Base-by-base conservation (phyloP, 2,329 filamentous ascomycete genomes). In the Pseudocercospora fuligena region DNA sequence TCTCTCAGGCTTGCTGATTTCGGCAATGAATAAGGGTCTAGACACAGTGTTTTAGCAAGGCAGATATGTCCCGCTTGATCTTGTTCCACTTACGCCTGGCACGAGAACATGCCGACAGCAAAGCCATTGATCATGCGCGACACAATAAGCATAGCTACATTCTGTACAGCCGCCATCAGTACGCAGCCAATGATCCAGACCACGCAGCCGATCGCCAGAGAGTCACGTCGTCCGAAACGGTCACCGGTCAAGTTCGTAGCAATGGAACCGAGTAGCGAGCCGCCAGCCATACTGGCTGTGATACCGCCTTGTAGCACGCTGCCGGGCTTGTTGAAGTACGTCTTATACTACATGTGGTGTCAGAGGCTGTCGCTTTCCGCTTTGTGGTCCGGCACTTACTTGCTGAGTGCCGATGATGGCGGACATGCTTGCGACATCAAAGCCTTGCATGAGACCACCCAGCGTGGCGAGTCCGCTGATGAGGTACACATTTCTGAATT, bases 361-460 rank as follows among this genome's bases (percentile, higher is more conserved):
- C n/a, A 49, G 46, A 23, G 19, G 7, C n/a, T 21, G 23, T 49
- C 46, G 46, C 46, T 49, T 49, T 21, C 23, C 46, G 19, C 19
- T 49, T 12, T 49, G 46, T 21, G 2, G 46, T 21, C 46, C 46
- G 46, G 11, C 31, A 46, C 60, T 51, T 27, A 66, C 64, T 47
- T 66, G 64, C 31, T 49, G 57, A 14, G 64, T 66, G 23, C 64
- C 64, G 53, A 66, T 66, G 53, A 66, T 63, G 59, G 64, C 64
- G 19, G 51, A 58, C 64, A 66, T 66, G 31, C 23, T 27, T 0
- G 64, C 64, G 12, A 66, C 64, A 63, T 66, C 64, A 29, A 66
- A 63, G 19, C 64, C 64, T 25, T 63, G 60, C 64, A 66, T 63
- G 40, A 63, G 23, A 12, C 64, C 64, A 43, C 64, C 64, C 43